Evolutionary conservation across 768 basidiomycete genomes (phyloP).

Genomic region (Hemileccinum rubropunctum): DNA sequence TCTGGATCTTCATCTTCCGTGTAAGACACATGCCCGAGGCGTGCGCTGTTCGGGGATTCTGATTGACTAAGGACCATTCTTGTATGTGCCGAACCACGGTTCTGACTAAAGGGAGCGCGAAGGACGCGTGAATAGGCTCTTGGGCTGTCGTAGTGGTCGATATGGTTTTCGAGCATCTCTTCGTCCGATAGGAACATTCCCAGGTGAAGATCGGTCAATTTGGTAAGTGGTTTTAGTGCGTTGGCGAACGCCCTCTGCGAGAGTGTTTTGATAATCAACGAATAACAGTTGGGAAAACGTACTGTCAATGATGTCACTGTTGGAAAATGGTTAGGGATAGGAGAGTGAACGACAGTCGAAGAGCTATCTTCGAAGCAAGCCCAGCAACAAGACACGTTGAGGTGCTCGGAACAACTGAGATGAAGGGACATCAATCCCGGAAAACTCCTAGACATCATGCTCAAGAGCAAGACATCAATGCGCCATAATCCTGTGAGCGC

Average conservation of each 20-base stretch:
- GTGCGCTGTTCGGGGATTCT: constrained; percentile 8
- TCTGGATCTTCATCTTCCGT: constrained; percentile 16
- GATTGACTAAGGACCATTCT: constrained; percentile 25
- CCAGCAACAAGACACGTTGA: constrained; percentile 60
- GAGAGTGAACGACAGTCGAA: constrained; percentile 55
- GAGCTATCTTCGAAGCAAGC: constrained; percentile 62
- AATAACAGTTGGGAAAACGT: constrained; percentile 23
- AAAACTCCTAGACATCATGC: constrained; percentile 44
- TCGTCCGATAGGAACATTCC: constrained; percentile 64
- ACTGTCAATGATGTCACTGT: constrained; percentile 50
- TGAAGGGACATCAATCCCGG: constrained; percentile 46
- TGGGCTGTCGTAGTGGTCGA: constrained; percentile 29
- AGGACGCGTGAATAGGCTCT: constrained; percentile 18
- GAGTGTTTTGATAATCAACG: constrained; percentile 4
- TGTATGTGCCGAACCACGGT: background rate
- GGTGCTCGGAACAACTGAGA: constrained; percentile 57
- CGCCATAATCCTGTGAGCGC: constrained; percentile 54
- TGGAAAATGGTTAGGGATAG: constrained; percentile 51
- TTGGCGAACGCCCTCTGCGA: constrained; percentile 42
- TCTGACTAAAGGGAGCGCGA: constrained; percentile 9
- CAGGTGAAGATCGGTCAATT: constrained; percentile 50
- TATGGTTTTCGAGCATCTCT: constrained; percentile 45
- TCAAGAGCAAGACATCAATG: constrained; percentile 50
- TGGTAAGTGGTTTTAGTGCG: constrained; percentile 44
- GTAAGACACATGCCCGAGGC: constrained; percentile 21